phyloP scores from a whole-genome alignment of 192 early-diverging fungal genomes.

The Umbelopsis sp. region DNA sequence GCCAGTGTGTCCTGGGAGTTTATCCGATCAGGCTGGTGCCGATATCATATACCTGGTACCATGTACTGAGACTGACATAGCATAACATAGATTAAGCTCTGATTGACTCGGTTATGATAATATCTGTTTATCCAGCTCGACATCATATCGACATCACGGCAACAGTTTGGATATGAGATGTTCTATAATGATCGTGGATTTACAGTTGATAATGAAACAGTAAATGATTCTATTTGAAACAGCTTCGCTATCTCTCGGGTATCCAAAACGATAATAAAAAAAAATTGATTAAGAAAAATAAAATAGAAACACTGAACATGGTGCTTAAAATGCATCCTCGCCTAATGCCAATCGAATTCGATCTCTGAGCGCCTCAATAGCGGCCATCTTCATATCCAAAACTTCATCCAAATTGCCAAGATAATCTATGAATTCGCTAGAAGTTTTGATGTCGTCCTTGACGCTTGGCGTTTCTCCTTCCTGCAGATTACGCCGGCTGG shows the following conservation, averaged over 20 bases:
- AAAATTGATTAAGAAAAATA: too few relatives aligned
- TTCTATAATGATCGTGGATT: too few relatives aligned
- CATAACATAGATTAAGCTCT: too few relatives aligned
- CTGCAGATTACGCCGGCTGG: constrained; percentile 35
- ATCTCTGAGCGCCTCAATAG: constrained; percentile 38
- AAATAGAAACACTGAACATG: not conserved
- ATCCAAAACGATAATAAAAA: not conserved
- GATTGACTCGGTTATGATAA: too few relatives aligned
- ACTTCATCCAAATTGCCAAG: constrained; percentile 47
- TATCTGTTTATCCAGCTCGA: too few relatives aligned
- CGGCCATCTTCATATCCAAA: constrained; percentile 40
- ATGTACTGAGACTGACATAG: too few relatives aligned
- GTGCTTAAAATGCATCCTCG: constrained; percentile 11
- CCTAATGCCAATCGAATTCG: constrained; percentile 26
- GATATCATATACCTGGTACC: too few relatives aligned
- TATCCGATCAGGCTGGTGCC: too few relatives aligned
- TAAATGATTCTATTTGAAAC: not conserved
- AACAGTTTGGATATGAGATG: too few relatives aligned
- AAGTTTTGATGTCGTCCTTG: constrained; percentile 28
- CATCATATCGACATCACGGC: too few relatives aligned
- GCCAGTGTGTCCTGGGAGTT: too few relatives aligned
- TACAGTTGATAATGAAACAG: not conserved
- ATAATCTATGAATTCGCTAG: constrained; percentile 36
- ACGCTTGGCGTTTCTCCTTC: constrained; percentile 13
- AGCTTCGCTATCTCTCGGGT: not conserved